Evolutionary conservation across 73 alveolate genomes (phyloP).

Genomic region (Breviolum minutum): DNA sequence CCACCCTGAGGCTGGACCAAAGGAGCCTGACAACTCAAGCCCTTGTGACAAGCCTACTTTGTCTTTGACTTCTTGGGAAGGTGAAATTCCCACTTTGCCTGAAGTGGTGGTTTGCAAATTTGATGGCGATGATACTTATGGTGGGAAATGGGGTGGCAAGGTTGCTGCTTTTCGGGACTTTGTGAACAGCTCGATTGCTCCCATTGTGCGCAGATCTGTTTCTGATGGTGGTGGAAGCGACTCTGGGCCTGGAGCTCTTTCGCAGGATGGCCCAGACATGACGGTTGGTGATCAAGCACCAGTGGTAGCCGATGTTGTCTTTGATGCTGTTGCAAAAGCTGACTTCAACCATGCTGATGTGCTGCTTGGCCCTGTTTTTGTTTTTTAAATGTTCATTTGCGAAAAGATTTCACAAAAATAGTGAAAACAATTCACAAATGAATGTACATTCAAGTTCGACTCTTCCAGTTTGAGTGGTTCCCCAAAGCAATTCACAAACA

Average conservation of each 20-base stretch:
- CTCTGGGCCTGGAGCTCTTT: neutral
- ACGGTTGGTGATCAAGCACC: neutral
- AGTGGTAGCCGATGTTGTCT: neutral
- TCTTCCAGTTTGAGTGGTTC: neutral
- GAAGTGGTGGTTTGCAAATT: conserved; percentile 16
- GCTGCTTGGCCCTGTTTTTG: neutral
- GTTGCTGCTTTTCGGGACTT: neutral
- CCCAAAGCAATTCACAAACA: neutral
- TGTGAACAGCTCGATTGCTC: neutral
- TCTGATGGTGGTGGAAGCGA: neutral
- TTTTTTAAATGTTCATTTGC: neutral
- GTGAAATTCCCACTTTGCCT: neutral
- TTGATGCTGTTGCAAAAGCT: neutral
- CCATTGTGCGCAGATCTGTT: neutral
- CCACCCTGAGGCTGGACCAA: neutral
- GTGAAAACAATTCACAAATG: no score
- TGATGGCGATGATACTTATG: conserved; percentile 15
- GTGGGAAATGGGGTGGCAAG: neutral
- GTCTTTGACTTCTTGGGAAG: neutral
- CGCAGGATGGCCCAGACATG: conserved; percentile 11
- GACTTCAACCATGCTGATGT: conserved; percentile 8
- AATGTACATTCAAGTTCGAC: neutral
- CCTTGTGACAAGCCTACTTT: neutral
- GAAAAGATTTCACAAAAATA: neutral
- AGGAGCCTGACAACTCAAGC: neutral